These are phyloP conservation scores for Chlamydomonas urium DNA, from an alignment of 139 green algal genomes.

Conservation along the genomic window DNA sequence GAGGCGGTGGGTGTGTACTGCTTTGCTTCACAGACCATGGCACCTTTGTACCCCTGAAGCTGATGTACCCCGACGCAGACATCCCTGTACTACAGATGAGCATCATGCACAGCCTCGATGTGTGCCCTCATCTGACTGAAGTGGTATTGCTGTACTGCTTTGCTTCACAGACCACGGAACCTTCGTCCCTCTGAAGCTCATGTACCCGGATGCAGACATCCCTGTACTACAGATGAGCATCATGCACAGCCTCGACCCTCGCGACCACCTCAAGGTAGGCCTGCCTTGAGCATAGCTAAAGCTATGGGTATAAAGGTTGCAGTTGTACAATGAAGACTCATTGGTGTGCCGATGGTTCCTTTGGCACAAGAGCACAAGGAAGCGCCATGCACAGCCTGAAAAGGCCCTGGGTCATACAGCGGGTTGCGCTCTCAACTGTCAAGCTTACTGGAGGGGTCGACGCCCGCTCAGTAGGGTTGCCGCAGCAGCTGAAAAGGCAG, in stretches of 20 bases:
- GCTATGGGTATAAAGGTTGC: not conserved
- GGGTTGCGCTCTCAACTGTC: too few species aligned
- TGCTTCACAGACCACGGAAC: conserved; percentile 79
- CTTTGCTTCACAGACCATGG: too few species aligned
- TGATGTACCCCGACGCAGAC: conserved; percentile 56
- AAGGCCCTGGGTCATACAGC: too few species aligned
- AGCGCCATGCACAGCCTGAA: not conserved
- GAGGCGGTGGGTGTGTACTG: not conserved
- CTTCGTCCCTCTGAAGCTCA: conserved; percentile 74
- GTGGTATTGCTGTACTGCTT: not conserved
- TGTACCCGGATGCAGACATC: conserved; percentile 57
- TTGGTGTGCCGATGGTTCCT: too few species aligned
- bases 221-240: conserved; percentile 67
- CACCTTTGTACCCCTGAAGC: conserved; percentile 70
- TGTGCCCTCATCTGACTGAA: too few species aligned
- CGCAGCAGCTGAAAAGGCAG: too few species aligned
- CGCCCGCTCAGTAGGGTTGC: too few species aligned
- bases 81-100: conserved; percentile 67
- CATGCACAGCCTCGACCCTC: conserved; percentile 30
- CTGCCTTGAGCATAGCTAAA: not conserved
- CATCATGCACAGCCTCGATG: conserved; percentile 37
- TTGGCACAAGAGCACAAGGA: not conserved
- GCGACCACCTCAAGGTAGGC: conserved; percentile 26
- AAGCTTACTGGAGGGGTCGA: too few species aligned
- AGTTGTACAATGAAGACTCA: too few species aligned